A percentile compares a stretch with the other conserved stretches of the same genome.
Conservation (phyloP, 305 asterid species). For the Monarda citriodora region DNA sequence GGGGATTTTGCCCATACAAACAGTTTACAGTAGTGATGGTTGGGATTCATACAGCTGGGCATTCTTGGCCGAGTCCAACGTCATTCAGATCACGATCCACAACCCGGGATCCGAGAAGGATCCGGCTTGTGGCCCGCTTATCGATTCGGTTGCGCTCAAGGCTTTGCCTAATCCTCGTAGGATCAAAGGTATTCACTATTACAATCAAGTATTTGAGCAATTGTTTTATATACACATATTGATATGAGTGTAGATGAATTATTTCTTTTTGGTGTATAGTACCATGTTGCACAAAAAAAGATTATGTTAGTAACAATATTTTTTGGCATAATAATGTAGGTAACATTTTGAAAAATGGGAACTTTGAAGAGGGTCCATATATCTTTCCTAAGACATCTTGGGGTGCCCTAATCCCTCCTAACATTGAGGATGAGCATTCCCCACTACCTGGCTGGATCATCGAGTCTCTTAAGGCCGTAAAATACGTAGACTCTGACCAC, state of each 20-base stretch:
- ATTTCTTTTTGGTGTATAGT: no score
- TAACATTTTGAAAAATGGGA: conserved; percentile 81
- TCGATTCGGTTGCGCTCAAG: conserved; percentile 61
- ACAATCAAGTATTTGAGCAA: no score
- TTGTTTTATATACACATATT: no score
- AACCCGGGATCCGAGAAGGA: conserved; percentile 64
- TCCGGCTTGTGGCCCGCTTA: conserved; percentile 65
- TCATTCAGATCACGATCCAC: conserved; percentile 51
- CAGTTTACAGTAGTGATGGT: conserved; percentile 76
- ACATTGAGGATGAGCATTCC: conserved; percentile 83
- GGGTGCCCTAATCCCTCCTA: conserved; percentile 82
- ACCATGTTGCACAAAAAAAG: background rate
- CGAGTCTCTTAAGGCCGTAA: conserved; percentile 84
- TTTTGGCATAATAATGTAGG: conserved; percentile 36
- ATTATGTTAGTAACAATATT: no score
- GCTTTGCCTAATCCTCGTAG: conserved; percentile 36
- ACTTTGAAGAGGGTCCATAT: conserved; percentile 91
- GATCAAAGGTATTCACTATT: conserved; percentile 30
- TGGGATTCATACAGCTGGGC: conserved; percentile 85
- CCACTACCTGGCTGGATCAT: conserved; percentile 86
- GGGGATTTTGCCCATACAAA: conserved; percentile 67
- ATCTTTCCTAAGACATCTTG: conserved; percentile 63
- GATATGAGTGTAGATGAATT: no score
- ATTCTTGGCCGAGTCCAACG: conserved; percentile 51
- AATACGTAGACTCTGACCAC: conserved; percentile 74